These are phyloP conservation scores for Pythium phragmiticola DNA, from an alignment of 352 stramenopile genomes.

Conservation along the genomic window DNA sequence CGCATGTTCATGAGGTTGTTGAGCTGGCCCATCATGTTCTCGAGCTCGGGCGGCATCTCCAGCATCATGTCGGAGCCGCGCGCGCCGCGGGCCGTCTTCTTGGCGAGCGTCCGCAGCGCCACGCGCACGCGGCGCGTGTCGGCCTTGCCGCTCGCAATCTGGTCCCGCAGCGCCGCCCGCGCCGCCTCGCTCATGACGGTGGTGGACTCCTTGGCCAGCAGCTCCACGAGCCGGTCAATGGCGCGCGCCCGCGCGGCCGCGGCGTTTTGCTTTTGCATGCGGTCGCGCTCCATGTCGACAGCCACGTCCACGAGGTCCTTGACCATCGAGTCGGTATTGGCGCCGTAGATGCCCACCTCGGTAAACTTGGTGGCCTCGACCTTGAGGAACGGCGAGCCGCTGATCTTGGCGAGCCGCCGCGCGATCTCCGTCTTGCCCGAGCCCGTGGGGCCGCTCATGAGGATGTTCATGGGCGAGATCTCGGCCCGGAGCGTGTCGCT, in stretches of 20 bases:
- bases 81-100: constrained; percentile 12
- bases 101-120: constrained; percentile 30
- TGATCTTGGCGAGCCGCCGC: constrained; percentile 95
- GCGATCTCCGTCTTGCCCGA: constrained; percentile 99
- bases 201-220: constrained; percentile 40
- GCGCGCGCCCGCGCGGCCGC: constrained; percentile 85
- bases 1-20: constrained; percentile 60
- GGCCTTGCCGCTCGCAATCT: constrained; percentile 55
- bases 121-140: constrained; percentile 56
- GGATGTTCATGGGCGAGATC: constrained; percentile 98
- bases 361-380: constrained; percentile 99
- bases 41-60: constrained; percentile 32
- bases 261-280: constrained; percentile 79
- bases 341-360: constrained; percentile 98
- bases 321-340: constrained; percentile 99
- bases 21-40: constrained; percentile 82
- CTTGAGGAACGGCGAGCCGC: constrained; percentile 98
- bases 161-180: constrained; percentile 48
- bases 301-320: constrained; percentile 96
- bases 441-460: constrained; percentile 99
- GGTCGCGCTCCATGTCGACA: constrained; percentile 88
- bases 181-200: constrained; percentile 37
- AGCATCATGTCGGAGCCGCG: no score
- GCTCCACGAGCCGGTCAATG: constrained; percentile 89
- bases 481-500: constrained; percentile 81